Evolutionary conservation across 1,139 yeast species (phyloP), one percentile per base, ranked within the genome.

Genomic region (Yamadazyma sp.): DNA sequence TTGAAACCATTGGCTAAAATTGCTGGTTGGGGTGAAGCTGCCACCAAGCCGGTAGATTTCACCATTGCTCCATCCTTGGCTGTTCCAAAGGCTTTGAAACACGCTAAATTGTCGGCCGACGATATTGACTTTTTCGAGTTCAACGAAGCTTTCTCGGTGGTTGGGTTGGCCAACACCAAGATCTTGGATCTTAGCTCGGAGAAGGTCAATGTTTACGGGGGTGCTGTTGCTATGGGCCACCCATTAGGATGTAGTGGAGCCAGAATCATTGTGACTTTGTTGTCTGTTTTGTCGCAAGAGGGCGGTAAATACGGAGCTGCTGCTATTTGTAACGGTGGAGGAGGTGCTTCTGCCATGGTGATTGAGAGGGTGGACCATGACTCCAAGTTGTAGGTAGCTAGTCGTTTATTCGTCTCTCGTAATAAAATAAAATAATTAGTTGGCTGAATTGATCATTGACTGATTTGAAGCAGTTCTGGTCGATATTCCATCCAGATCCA

Each of bases 191-290:
- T 92, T 43, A 77, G 81, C 42, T 67, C 70, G 24, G 76, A 76
- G 38, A 89, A 87, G 70, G 80, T 90, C 48, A 92, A 92, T 59
- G 95, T 83, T 41, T 90, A 90, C 64, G 98, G 98, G 65, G 98
- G 97, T 64, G 97, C 97, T 30, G 97, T 92, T 46, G 97, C 97
- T 35, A 63, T 92, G 52, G 97, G 97, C 37, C 97, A 92, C 64
- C 97, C 98, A 56, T 78, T 92, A 57, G 98, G 97, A 44, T 87
- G 96, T 70, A 86, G 96, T 15, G 98, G 98, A 64, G 97, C 97
- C 31, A 84, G 98, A 73, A 79, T 92, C 56, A 78, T 90, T 43
- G 88, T 86, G 51, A 92, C 97, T 33, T 76, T 92, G 64, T 62
- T 82, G 45, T 77, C 85, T 41, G 83, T 89, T 11, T 77, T 92